Evolutionary conservation across 2,329 filamentous ascomycete species (phyloP), one percentile per base, ranked within the genome.

Genomic region (Chaetothyriales sp.): DNA sequence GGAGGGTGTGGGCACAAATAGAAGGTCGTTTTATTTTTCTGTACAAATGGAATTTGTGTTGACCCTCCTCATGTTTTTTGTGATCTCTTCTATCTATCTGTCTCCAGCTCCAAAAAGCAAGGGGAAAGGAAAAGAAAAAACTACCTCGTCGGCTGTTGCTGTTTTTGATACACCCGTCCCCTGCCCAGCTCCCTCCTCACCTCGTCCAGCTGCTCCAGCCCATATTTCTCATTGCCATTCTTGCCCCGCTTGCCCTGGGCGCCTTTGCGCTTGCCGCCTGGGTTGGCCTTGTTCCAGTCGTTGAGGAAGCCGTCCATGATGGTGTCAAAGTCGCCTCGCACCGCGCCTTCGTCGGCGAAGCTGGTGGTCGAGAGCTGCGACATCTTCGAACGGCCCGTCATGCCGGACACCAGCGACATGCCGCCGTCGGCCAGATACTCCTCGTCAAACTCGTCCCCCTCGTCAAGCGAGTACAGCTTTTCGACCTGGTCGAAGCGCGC

Each of bases 251-350:
- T 82, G 70, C 63, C 66, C 58, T 72, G 70, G 9, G 65, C 67
- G 7, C 63, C 70, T 55, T 67, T 69, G 6, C 68, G 63, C 59
- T 71, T 72, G 59, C 66, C 59, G 28, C 58, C 56, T 6, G 58
- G 59, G 43, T 61, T 64, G 47, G 70, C 68, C 57, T 68, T 67
- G 44, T 70, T 66, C 69, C 70, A 72, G 32, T 74, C 80, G 7
- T 81, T 84, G 22, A 96, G 69, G 68, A 98, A 98, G 51, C 95
- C 89, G 63, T 96, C 90, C 74, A 98, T 80, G 64, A 96, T 87
- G 54, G 74, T 78, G 64, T 95, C 83, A 66, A 98, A 95, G 64
- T 95, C 89, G 42, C 75, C 72, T 45, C 87, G 74, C 39, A 86
- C 70, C 8, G 82, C 77, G 0, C 82, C 62, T n/a, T 63, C 62